A percentile compares a stretch with the other conserved stretches of the same genome.
Conservation (phyloP, 2,329 filamentous ascomycete species). For the Pseudogymnoascus verrucosus region DNA sequence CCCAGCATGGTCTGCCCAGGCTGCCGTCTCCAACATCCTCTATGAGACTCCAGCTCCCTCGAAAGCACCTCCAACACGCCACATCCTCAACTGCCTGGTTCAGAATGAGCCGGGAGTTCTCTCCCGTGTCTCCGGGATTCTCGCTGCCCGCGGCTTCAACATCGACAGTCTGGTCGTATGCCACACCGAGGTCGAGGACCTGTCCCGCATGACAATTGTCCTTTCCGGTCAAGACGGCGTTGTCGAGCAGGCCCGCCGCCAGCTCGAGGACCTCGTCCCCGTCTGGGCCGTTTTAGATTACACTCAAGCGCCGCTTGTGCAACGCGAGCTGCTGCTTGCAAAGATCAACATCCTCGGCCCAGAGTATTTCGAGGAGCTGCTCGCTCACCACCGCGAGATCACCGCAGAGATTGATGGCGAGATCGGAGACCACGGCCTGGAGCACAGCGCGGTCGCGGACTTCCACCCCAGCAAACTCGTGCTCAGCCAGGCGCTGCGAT, state of each 20-base stretch:
- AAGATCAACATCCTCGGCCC: slow-evolving; percentile 96
- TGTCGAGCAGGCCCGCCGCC: slow-evolving; percentile 90
- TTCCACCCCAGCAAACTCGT: slow-evolving; percentile 88
- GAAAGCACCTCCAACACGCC: slow-evolving; percentile 76
- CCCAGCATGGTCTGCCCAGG: slow-evolving; percentile 79
- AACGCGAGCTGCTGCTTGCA: slow-evolving; percentile 88
- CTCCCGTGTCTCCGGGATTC: slow-evolving; percentile 90
- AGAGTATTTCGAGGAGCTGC: slow-evolving; percentile 95
- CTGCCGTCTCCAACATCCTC: slow-evolving; percentile 94
- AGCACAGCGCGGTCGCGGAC: slow-evolving; percentile 38
- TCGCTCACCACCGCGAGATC: slow-evolving; percentile 93
- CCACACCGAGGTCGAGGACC: slow-evolving; percentile 92
- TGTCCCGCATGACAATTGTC: slow-evolving; percentile 98
- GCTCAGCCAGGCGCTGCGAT: slow-evolving; percentile 78
- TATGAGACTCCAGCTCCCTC: slow-evolving; percentile 93
- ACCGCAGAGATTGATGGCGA: slow-evolving; percentile 44
- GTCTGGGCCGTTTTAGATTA: slow-evolving; percentile 99
- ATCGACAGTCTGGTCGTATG: slow-evolving; percentile 98
- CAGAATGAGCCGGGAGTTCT: slow-evolving; percentile 98
- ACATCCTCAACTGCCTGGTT: slow-evolving; percentile 95
- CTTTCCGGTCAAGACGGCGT: slow-evolving; percentile 93
- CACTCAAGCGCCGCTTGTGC: slow-evolving; percentile 82
- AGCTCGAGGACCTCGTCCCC: slow-evolving; percentile 92
- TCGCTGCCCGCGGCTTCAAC: slow-evolving; percentile 95
- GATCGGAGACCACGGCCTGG: slow-evolving; percentile 25